Base-by-base conservation (phyloP, 257 asterid species). In the Handroanthus guayacan region DNA sequence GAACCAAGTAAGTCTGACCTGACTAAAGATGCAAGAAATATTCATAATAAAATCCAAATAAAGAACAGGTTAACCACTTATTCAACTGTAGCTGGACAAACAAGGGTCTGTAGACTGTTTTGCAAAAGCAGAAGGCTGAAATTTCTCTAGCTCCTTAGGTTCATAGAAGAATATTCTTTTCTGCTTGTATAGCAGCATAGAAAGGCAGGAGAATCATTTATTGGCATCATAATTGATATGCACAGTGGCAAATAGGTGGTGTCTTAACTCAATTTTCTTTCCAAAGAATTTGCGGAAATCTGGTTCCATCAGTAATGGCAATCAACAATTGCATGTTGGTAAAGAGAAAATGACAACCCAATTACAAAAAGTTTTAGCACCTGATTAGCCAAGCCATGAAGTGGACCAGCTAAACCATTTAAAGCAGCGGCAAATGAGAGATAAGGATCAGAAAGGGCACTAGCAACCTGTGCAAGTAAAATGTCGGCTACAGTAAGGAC, bases 311-410 rank as follows among this genome's bases (percentile, higher is more conserved):
- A 74, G 36, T 41, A 50, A 5, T 51, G 45, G 31, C 37, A 75
- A 51, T 52, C 41, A 20, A 16, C 45, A 66, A 14, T 7, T 7
- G 6, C 63, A 50, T 31, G 34, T 55, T 9, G 70, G 54, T 25
- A 37, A 57, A 57, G 47, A 20, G 67, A 50, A 25, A 47, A 43
- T 20, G 67, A 66, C 39, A 68, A 13, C 50, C 56, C 11, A 9
- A 39, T 52, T 47, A 78, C 69, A 69, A 75, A 69, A 51, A 41
- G 38, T 43, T 74, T 72, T 47, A 70, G 69, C 76, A 95, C 99
- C 99, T 95, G 99, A 89, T 95, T 95, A 58, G 98, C 99, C 92
- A 95, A 89, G 64, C 99, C 99, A 77, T 95, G 99, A 78, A 95
- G 97, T 66, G 99, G 99, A 71, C 99, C 99, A 11, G 99, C 99